A percentile compares a stretch with the other conserved stretches of the same genome.
Conservation (phyloP, 495 filamentous ascomycete genomes). For the Hypoxylon perforatum region DNA sequence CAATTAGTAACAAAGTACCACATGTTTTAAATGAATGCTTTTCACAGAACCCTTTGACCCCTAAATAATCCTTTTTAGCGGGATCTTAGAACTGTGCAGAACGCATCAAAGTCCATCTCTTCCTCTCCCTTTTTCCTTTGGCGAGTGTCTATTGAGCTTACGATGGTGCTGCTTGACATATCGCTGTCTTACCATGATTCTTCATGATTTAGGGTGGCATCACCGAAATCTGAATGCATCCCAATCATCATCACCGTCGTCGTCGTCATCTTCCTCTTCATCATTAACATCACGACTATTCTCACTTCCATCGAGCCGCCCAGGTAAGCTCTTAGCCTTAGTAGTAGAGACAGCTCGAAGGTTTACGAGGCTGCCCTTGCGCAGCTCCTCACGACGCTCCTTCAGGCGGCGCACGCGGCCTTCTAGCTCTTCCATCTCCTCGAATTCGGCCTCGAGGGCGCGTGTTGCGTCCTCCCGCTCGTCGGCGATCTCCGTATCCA, state of each 20-base stretch:
- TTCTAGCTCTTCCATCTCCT: conserved; percentile 93
- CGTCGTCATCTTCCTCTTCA: conserved; percentile 57
- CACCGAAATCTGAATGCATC: conserved; percentile 74
- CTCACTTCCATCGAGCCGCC: conserved; percentile 23
- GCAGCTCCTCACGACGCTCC: conserved; percentile 68
- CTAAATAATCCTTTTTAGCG: too few relatives aligned
- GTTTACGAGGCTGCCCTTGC: conserved; percentile 50
- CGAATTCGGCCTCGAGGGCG: conserved; percentile 87
- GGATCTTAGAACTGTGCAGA: too few relatives aligned
- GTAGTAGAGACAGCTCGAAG: conserved; percentile 43
- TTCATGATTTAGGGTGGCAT: too few relatives aligned
- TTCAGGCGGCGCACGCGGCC: conserved; percentile 79
- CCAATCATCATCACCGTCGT: conserved; percentile 72
- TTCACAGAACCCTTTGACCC: too few relatives aligned
- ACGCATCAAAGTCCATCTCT: not conserved
- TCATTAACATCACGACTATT: conserved; percentile 41
- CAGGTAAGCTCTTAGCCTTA: conserved; percentile 25
- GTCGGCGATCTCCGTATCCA: conserved; percentile 68
- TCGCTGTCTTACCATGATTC: too few relatives aligned
- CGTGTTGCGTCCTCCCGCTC: conserved; percentile 88
- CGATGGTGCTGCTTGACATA: too few relatives aligned
- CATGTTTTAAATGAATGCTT: conserved; percentile 2
- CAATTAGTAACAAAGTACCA: conserved; percentile 22
- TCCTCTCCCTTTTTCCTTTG: not conserved
- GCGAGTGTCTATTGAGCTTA: too few relatives aligned